Evolutionary conservation across 257 asterid species (phyloP).

Genomic region (Scutellaria barbata): DNA sequence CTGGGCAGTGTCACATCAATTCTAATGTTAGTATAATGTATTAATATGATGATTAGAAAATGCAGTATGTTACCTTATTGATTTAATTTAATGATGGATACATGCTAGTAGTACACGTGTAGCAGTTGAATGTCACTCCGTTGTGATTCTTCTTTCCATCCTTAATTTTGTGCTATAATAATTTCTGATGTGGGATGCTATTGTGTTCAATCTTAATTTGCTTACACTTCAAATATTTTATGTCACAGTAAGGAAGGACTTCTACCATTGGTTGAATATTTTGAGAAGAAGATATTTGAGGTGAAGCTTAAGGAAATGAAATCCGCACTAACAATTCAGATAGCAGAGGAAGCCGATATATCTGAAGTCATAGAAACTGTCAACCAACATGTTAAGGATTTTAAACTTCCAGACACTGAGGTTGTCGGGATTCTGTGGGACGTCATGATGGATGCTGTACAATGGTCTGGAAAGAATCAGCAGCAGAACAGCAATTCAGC

Average conservation of each 20-base stretch:
- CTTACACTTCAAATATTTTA: not conserved
- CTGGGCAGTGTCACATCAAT: not conserved
- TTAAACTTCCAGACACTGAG: slow-evolving; percentile 85
- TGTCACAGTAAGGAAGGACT: slow-evolving; percentile 80
- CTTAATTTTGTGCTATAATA: not conserved
- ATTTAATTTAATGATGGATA: too few species aligned
- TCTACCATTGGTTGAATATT: slow-evolving; percentile 71
- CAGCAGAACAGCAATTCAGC: slow-evolving; percentile 93
- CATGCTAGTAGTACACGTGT: too few species aligned
- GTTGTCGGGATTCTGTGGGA: slow-evolving; percentile 92
- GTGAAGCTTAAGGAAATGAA: slow-evolving; percentile 90
- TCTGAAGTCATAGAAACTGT: slow-evolving; percentile 93
- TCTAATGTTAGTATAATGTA: too few species aligned
- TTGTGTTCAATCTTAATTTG: slow-evolving; percentile 9
- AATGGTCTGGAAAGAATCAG: slow-evolving; percentile 97
- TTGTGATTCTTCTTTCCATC: too few species aligned
- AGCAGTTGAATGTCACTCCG: too few species aligned
- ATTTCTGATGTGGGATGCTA: not conserved
- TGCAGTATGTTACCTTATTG: too few species aligned
- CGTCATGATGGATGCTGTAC: slow-evolving; percentile 97
- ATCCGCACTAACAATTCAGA: slow-evolving; percentile 76
- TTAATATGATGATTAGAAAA: too few species aligned
- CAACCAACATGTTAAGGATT: slow-evolving; percentile 88
- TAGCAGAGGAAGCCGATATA: slow-evolving; percentile 79
- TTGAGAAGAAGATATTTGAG: slow-evolving; percentile 83